These are phyloP conservation scores for Cinnamomum micranthum DNA, from an alignment of 164 flowering plant species.

Conservation along the genomic window DNA sequence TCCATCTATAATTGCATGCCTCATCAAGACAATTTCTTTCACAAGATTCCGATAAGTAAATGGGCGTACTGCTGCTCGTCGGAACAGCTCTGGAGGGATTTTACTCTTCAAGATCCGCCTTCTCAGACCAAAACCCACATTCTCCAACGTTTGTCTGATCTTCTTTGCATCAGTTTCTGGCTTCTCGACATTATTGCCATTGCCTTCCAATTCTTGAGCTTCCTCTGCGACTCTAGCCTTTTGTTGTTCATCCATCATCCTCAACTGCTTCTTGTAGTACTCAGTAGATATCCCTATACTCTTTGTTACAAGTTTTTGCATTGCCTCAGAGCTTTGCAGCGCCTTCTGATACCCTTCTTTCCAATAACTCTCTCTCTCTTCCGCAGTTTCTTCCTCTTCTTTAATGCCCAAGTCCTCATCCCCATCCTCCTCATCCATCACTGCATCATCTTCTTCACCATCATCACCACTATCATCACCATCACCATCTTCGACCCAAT, in stretches of 20 bases:
- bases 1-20: constrained; percentile 90
- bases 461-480: constrained; percentile 26
- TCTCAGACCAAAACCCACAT: constrained; percentile 40
- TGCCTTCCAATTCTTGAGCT: constrained; percentile 8
- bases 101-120: constrained; percentile 65
- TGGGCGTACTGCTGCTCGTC: constrained; percentile 80
- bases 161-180: constrained; percentile 26
- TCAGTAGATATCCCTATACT: constrained; percentile 41
- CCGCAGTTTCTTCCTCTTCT: constrained; percentile 32
- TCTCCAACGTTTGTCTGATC: constrained; percentile 57
- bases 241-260: constrained; percentile 28
- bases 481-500: constrained; percentile 75
- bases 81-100: constrained; percentile 75
- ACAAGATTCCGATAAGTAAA: constrained; percentile 86
- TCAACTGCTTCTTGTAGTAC: constrained; percentile 43
- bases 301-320: constrained; percentile 56
- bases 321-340: constrained; percentile 49
- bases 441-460: constrained; percentile 21
- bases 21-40: constrained; percentile 82
- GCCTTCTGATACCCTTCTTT: constrained; percentile 75
- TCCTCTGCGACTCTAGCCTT: constrained; percentile 12
- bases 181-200: constrained; percentile 21
- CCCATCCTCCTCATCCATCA: constrained; percentile 29
- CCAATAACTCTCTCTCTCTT: constrained; percentile 65
- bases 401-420: constrained; percentile 35